These are phyloP conservation scores for Colletotrichum scovillei DNA, from an alignment of 2,329 filamentous ascomycete genomes.

Conservation along the genomic window DNA sequence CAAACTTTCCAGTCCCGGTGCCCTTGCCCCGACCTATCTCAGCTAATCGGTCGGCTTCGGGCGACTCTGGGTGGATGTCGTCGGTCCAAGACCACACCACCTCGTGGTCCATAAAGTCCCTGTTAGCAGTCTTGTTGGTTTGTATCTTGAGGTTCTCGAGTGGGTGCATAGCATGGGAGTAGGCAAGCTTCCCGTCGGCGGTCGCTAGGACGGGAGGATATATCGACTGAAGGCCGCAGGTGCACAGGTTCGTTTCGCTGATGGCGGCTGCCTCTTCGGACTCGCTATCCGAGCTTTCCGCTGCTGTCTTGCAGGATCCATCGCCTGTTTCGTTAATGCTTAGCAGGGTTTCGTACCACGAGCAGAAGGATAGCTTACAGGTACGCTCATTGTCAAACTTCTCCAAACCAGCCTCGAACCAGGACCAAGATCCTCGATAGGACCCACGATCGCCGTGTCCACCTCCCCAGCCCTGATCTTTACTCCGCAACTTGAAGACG, in stretches of 20 bases:
- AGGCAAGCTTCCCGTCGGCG: slow-evolving; percentile 39
- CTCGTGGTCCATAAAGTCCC: slow-evolving; percentile 51
- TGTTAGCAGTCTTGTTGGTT: slow-evolving; percentile 53
- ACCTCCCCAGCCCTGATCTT: slow-evolving; percentile 69
- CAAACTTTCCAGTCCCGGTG: slow-evolving; percentile 65
- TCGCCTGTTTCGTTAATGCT: slow-evolving; percentile 10
- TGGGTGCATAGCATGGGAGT: slow-evolving; percentile 51
- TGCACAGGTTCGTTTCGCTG: slow-evolving; percentile 38
- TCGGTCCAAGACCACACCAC: slow-evolving; percentile 68
- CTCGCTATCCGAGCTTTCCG: not conserved
- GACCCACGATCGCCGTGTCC: slow-evolving; percentile 44
- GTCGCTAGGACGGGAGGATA: slow-evolving; percentile 43
- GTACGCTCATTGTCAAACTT: slow-evolving; percentile 55
- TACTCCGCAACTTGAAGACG: slow-evolving; percentile 67
- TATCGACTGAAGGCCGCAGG: slow-evolving; percentile 51
- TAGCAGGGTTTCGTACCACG: rapidly evolving
- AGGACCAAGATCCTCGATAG: slow-evolving; percentile 65
- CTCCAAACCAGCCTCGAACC: slow-evolving; percentile 73
- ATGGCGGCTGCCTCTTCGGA: slow-evolving; percentile 25
- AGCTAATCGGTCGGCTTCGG: slow-evolving; percentile 50
- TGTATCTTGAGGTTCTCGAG: slow-evolving; percentile 58
- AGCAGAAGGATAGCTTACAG: slow-evolving; percentile 35
- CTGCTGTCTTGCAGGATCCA: slow-evolving; percentile 14
- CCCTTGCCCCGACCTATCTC: slow-evolving; percentile 60
- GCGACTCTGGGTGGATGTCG: slow-evolving; percentile 54